A percentile compares a stretch with the other conserved stretches of the same genome.
These are phyloP conservation scores for Prunus salicina DNA, from an alignment of 306 rosid species.

Conservation along the genomic window DNA sequence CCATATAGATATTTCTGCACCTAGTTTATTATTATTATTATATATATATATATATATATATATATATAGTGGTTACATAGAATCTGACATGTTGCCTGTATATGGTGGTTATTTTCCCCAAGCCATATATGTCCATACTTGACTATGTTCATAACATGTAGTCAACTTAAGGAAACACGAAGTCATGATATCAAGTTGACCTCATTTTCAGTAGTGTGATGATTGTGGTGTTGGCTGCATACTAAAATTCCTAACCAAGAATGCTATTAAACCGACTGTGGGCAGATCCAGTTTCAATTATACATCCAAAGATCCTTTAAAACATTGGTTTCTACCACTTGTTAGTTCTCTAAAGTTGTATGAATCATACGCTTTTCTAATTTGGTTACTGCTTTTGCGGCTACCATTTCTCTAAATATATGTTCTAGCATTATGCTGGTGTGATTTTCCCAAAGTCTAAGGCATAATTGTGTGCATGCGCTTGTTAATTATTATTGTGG, in stretches of 20 bases:
- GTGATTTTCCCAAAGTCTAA: not conserved
- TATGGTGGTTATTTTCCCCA: not conserved
- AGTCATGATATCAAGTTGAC: not conserved
- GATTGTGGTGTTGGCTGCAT: not conserved
- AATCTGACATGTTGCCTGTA: not conserved
- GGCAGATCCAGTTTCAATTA: not conserved
- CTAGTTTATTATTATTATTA: no score
- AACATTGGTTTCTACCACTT: not conserved
- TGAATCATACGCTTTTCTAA: not conserved
- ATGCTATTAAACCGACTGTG: not conserved
- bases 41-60: no score
- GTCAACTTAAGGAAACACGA: not conserved
- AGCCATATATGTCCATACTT: not conserved
- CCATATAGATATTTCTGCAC: not conserved
- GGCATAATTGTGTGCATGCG: not conserved
- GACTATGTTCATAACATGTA: not conserved
- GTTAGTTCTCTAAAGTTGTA: not conserved
- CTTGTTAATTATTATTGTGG: not conserved
- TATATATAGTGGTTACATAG: not conserved
- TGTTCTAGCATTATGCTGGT: not conserved
- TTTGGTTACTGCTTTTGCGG: not conserved
- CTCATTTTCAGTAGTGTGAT: not conserved
- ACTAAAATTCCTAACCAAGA: not conserved
- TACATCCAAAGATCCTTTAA: not conserved
- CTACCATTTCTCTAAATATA: not conserved